Evolutionary conservation across 805 yeast genomes (phyloP).

Genomic region (Barnettozyma pratensis): DNA sequence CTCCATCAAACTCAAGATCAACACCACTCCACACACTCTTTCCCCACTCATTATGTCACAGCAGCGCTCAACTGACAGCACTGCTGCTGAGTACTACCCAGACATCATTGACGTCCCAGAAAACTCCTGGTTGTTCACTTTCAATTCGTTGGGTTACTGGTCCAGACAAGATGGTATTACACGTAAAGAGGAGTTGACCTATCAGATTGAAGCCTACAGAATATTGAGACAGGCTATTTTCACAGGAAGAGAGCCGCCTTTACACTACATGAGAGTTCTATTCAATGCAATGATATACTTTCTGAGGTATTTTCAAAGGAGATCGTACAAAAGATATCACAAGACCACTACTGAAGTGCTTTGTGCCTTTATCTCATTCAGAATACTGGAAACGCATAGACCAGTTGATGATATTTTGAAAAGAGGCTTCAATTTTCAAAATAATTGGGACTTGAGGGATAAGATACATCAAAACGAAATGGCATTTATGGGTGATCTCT

Average conservation of each 20-base stretch:
- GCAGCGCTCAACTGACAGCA: not conserved
- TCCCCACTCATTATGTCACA: not conserved
- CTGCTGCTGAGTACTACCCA: conserved; percentile 14
- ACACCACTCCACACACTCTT: no score
- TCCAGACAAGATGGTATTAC: conserved; percentile 1
- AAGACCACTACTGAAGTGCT: not conserved
- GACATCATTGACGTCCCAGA: conserved; percentile 12
- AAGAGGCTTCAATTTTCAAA: not conserved
- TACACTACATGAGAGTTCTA: not conserved
- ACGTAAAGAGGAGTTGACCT: not conserved
- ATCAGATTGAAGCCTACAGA: not conserved
- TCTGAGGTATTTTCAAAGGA: conserved; percentile 19
- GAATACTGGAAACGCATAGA: conserved; percentile 17
- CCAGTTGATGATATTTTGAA: conserved; percentile 7
- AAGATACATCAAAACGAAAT: conserved; percentile 13
- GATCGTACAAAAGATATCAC: conserved; percentile 7
- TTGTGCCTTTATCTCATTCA: conserved; percentile 17
- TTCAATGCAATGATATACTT: conserved; percentile 14
- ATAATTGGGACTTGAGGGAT: conserved; percentile 16
- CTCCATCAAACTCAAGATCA: no score
- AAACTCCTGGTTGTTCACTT: conserved; percentile 20
- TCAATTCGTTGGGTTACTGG: not conserved
- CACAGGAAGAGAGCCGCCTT: not conserved
- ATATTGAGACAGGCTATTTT: not conserved
- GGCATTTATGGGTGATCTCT: conserved; percentile 19